Conservation (phyloP, 768 basidiomycete species). For the Suillus brevipes region DNA sequence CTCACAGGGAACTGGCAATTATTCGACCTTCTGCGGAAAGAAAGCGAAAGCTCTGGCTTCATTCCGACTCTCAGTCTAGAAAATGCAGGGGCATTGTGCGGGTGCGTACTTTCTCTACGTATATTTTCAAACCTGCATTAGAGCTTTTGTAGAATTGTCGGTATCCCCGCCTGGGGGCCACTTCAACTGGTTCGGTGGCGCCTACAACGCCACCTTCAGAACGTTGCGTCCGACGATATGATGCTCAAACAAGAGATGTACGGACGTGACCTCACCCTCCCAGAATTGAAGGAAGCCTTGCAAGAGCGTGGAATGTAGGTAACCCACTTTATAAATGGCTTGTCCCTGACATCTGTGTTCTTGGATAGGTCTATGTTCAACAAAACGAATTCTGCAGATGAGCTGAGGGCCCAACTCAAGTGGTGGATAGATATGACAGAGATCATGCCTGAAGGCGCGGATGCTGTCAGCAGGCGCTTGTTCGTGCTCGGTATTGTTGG, state of each 20-base stretch:
- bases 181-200: conserved; percentile 32
- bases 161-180: conserved; percentile 41
- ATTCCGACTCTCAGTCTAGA: conserved; percentile 13
- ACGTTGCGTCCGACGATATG: conserved; percentile 60
- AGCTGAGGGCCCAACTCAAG: conserved; percentile 49
- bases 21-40: conserved; percentile 36
- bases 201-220: conserved; percentile 37
- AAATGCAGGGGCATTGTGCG: conserved; percentile 49
- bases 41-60: conserved; percentile 34
- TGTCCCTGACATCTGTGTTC: conserved; percentile 3
- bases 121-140: no score
- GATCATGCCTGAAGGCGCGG: conserved; percentile 33
- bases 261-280: conserved; percentile 44
- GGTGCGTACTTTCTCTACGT: conserved; percentile 41
- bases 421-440: conserved; percentile 66
- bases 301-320: conserved; percentile 79
- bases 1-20: conserved; percentile 37
- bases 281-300: conserved; percentile 64
- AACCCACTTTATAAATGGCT: neutral
- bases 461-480: conserved; percentile 50
- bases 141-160: conserved; percentile 31
- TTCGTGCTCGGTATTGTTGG: conserved; percentile 45
- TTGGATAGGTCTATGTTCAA: conserved; percentile 32
- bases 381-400: conserved; percentile 39
- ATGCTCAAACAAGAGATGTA: conserved; percentile 53